phyloP scores from a whole-genome alignment of 1,284 basidiomycete species.

The Austroboletus novae-zelandiae region DNA sequence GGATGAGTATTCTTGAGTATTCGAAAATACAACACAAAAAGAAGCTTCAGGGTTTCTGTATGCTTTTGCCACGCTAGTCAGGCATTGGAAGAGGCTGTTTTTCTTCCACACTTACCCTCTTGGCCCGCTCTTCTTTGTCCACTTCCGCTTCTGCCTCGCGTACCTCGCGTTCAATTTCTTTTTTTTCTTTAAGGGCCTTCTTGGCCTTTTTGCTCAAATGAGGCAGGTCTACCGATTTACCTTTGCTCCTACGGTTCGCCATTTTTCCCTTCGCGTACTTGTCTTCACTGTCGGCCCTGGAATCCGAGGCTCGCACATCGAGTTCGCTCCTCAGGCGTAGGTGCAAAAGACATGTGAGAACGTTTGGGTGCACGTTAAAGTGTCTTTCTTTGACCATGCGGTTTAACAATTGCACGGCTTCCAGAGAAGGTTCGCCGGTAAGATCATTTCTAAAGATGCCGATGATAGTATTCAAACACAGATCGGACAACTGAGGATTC shows the following conservation, averaged over 20 bases:
- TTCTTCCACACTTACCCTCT: constrained; percentile 55
- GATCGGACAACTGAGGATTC: constrained; percentile 63
- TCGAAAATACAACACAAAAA: constrained; percentile 97
- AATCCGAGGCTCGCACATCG: constrained; percentile 69
- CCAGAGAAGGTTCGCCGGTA: constrained; percentile 80
- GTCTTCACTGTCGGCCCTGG: constrained; percentile 58
- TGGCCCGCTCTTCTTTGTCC: constrained; percentile 86
- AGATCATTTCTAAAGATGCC: constrained; percentile 80
- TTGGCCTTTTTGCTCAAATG: constrained; percentile 75
- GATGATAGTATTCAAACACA: constrained; percentile 80
- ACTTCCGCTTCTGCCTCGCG: constrained; percentile 94
- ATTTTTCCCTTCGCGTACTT: constrained; percentile 43
- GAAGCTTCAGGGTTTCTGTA: constrained; percentile 96
- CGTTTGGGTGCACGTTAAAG: constrained; percentile 88
- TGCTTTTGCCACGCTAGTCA: constrained; percentile 41
- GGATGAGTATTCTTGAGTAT: constrained; percentile 89
- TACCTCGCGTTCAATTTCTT: constrained; percentile 85
- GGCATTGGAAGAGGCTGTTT: constrained; percentile 13
- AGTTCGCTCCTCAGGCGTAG: constrained; percentile 90
- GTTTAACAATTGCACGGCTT: constrained; percentile 88
- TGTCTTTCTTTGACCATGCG: constrained; percentile 95
- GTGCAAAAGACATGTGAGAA: constrained; percentile 82
- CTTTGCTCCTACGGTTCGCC: constrained; percentile 47
- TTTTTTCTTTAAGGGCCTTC: constrained; percentile 79
- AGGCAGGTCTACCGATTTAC: constrained; percentile 61